Evolutionary conservation across 1,284 basidiomycete species (phyloP).

Genomic region (Xerocomus nothofagi): DNA sequence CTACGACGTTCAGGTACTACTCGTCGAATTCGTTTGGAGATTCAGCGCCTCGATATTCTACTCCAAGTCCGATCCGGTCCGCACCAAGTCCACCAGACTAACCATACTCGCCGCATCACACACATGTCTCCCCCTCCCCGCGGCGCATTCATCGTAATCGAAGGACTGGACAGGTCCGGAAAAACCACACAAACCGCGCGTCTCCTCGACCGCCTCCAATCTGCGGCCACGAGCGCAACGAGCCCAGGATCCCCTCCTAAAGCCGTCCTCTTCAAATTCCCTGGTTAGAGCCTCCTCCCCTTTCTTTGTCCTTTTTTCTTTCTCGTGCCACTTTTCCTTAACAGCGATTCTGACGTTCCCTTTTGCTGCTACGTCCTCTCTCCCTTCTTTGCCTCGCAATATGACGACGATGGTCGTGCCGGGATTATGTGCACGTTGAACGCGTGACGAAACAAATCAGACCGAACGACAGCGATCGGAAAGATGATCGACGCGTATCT

Average conservation of each 20-base stretch:
- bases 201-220: slow-evolving; percentile 43
- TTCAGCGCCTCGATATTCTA: no score
- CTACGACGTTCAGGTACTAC: no score
- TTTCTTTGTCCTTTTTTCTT: no score
- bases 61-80: no score
- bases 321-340: neutral
- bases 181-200: slow-evolving; percentile 83
- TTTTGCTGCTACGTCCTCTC: neutral
- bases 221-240: slow-evolving; percentile 43
- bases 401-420: neutral
- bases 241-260: slow-evolving; percentile 8
- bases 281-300: slow-evolving; percentile 53
- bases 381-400: neutral
- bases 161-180: slow-evolving; percentile 92
- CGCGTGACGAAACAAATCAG: slow-evolving; percentile 41
- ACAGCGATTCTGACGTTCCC: slow-evolving; percentile 5
- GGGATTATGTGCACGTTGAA: neutral
- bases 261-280: slow-evolving; percentile 76
- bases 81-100: no score
- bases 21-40: no score
- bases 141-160: slow-evolving; percentile 87
- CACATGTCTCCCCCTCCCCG: slow-evolving; percentile 38
- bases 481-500: slow-evolving; percentile 94
- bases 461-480: slow-evolving; percentile 90
- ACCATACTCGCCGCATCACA: no score